These are phyloP conservation scores for Spathaspora girioi DNA, from an alignment of 805 yeast species.

Conservation along the genomic window DNA sequence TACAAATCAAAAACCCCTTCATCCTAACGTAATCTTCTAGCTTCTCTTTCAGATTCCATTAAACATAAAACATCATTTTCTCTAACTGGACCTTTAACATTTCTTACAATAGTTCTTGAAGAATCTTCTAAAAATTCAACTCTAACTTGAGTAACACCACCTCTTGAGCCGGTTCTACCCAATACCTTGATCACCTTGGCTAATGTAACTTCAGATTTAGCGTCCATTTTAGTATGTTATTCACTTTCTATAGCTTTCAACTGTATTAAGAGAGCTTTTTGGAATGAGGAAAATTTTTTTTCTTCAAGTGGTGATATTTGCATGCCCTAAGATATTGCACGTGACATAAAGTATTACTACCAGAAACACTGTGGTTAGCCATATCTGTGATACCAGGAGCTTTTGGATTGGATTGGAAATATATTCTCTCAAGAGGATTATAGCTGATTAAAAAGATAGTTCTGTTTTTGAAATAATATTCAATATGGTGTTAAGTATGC, in stretches of 20 bases:
- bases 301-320: background rate
- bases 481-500: too few relatives aligned
- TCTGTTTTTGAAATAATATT: too few relatives aligned
- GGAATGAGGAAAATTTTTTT: background rate
- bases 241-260: background rate
- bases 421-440: too few relatives aligned
- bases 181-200: constrained; percentile 99
- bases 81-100: constrained; percentile 50
- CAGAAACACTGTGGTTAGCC: constrained; percentile 3
- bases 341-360: constrained; percentile 4
- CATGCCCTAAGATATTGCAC: background rate
- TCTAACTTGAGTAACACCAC: constrained; percentile 69
- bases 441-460: too few relatives aligned
- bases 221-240: constrained; percentile 5
- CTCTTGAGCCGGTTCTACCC: constrained; percentile 99
- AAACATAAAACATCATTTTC: constrained; percentile 91
- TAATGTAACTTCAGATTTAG: constrained; percentile 90
- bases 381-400: too few relatives aligned
- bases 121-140: constrained; percentile 47
- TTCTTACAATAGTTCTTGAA: constrained; percentile 48
- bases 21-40: constrained; percentile 12
- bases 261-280: background rate
- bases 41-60: constrained; percentile 99
- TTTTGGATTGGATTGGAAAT: too few relatives aligned
- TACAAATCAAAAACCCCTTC: background rate